A percentile compares a stretch with the other conserved stretches of the same genome.
Conservation (phyloP, 441 rosid genomes). For the Theobroma grandiflorum region DNA sequence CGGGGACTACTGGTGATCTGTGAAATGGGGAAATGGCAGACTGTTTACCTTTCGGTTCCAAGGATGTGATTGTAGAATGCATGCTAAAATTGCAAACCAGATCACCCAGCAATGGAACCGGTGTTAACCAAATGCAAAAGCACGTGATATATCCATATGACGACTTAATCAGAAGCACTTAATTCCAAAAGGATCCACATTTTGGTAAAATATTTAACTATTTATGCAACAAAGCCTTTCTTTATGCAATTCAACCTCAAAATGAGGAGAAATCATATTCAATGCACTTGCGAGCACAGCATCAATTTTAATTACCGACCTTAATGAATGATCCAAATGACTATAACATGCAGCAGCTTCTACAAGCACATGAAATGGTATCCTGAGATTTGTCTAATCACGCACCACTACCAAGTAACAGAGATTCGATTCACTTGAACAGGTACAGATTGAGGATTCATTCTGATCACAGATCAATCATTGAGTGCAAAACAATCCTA, state of each 20-base stretch:
- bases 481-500: slow-evolving; percentile 26
- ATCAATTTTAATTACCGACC: background rate
- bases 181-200: too few species aligned
- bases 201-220: background rate
- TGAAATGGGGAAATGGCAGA: background rate
- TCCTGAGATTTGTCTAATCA: background rate
- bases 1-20: slow-evolving; percentile 61
- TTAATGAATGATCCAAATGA: too few species aligned
- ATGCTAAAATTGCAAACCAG: background rate
- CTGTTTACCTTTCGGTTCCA: background rate
- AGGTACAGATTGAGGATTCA: background rate
- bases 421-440: background rate
- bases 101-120: background rate
- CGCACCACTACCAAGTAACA: background rate
- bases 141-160: background rate
- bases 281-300: background rate
- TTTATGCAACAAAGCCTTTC: background rate
- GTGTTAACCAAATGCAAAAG: background rate
- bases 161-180: background rate
- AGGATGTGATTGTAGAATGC: background rate
- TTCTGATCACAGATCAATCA: background rate
- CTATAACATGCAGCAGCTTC: background rate
- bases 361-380: background rate
- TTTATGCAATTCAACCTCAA: background rate
- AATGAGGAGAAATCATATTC: background rate